Conservation (phyloP, 1,284 basidiomycete genomes). For the Cryptococcus maquisensis region DNA sequence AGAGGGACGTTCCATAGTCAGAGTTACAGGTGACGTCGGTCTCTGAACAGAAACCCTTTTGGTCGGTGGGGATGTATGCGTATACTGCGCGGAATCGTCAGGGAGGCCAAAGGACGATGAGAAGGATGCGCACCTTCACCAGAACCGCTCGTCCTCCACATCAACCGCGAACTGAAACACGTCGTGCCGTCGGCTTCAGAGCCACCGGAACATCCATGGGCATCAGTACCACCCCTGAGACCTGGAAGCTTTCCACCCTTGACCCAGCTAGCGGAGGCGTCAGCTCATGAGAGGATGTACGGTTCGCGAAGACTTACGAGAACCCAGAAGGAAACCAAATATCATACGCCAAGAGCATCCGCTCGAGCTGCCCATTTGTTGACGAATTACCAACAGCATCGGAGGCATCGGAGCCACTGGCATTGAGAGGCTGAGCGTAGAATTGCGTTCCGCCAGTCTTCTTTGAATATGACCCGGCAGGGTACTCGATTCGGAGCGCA, state of each 20-base stretch:
- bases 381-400: conserved; percentile 15
- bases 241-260: conserved; percentile 50
- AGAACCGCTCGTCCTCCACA: conserved; percentile 44
- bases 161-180: conserved; percentile 48
- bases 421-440: conserved; percentile 35
- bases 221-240: conserved; percentile 43
- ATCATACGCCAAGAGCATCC: conserved; percentile 41
- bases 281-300: background rate
- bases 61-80: conserved; percentile 45
- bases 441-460: conserved; percentile 48
- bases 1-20: conserved; percentile 48
- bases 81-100: conserved; percentile 34
- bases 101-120: background rate
- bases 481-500: conserved; percentile 44
- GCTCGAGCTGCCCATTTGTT: conserved; percentile 37
- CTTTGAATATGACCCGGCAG: conserved; percentile 43
- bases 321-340: conserved; percentile 38
- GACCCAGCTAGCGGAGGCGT: conserved; percentile 26
- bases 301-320: conserved; percentile 18
- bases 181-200: conserved; percentile 40
- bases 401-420: conserved; percentile 3
- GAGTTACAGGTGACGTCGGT: conserved; percentile 42
- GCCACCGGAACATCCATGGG: conserved; percentile 46
- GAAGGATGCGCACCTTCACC: conserved; percentile 38
- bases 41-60: conserved; percentile 33